Conservation (phyloP, 495 filamentous ascomycete species). For the Elaphomyces granulatus region DNA sequence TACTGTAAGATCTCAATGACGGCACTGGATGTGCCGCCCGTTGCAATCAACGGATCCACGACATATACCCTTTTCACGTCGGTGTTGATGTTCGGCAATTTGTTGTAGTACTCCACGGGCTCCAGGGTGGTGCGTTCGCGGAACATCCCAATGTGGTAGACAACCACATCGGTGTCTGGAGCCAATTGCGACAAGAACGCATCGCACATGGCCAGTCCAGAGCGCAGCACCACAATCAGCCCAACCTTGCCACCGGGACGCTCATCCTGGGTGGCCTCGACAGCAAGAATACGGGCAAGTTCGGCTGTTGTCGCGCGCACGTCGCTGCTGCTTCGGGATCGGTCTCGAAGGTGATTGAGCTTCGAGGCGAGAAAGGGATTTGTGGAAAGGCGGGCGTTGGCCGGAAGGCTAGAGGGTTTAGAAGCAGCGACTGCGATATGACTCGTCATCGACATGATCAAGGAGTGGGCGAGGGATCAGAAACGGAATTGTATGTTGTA, state of each 20-base stretch:
- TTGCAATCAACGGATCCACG: conserved; percentile 82
- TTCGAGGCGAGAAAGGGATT: conserved; percentile 5
- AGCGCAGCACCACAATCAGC: conserved; percentile 19
- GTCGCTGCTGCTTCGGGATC: conserved; percentile 9
- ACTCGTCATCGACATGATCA: neutral
- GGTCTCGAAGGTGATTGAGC: conserved; percentile 15
- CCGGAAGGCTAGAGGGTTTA: conserved; percentile 1
- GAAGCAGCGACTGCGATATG: neutral
- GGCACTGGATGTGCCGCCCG: conserved; percentile 69
- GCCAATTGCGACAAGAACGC: conserved; percentile 11
- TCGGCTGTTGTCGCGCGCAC: conserved; percentile 14
- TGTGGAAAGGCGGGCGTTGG: conserved; percentile 7
- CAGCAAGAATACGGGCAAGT: conserved; percentile 8
- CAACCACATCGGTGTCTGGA: conserved; percentile 9
- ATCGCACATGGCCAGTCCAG: conserved; percentile 19
- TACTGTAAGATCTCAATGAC: conserved; percentile 61
- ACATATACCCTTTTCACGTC: conserved; percentile 43
- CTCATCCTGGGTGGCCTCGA: conserved; percentile 8
- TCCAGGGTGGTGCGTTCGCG: conserved; percentile 66
- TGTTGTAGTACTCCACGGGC: conserved; percentile 92
- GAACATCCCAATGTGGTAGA: conserved; percentile 82
- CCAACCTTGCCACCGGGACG: conserved; percentile 8
- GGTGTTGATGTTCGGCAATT: conserved; percentile 54
- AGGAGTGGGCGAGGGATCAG: no score
- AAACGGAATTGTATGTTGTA: no score